Conservation (phyloP, 192 early-diverging fungal species). For the Bifiguratus adelaidae region DNA sequence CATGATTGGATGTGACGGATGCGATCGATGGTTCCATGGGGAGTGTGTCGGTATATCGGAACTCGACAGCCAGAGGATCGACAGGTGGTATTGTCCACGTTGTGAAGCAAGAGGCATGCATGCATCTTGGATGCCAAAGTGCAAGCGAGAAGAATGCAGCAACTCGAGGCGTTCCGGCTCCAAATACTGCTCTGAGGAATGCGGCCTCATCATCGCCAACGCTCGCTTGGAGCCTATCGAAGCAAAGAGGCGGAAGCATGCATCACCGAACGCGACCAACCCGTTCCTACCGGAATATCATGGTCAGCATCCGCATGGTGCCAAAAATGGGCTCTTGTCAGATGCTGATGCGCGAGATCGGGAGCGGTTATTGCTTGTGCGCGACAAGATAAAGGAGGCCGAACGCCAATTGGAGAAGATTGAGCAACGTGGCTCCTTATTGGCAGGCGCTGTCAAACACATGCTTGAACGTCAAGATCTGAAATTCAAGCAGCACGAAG, state of each 20-base stretch:
- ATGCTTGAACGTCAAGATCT: too few relatives aligned
- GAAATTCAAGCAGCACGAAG: constrained; percentile 22
- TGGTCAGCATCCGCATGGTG: constrained; percentile 15
- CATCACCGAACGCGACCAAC: too few relatives aligned
- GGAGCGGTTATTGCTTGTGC: constrained; percentile 18
- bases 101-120: constrained; percentile 29
- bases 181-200: constrained; percentile 42
- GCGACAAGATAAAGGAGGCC: constrained; percentile 18
- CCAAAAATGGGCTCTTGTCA: constrained; percentile 17
- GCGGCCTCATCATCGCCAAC: constrained; percentile 34
- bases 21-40: constrained; percentile 72
- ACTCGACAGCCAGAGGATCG: constrained; percentile 40
- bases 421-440: too few relatives aligned
- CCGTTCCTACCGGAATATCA: constrained; percentile 5
- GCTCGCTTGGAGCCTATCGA: constrained; percentile 28
- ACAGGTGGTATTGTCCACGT: constrained; percentile 48
- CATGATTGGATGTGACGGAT: constrained; percentile 73
- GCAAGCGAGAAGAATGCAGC: too few relatives aligned
- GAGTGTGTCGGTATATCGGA: constrained; percentile 53
- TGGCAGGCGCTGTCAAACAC: too few relatives aligned
- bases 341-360: constrained; percentile 32
- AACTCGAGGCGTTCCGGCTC: constrained; percentile 15
- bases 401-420: too few relatives aligned
- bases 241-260: constrained; percentile 15
- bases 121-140: constrained; percentile 32